A percentile compares a stretch with the other conserved stretches of the same genome.
Conservation (phyloP, 2,329 filamentous ascomycete genomes). For the Davidsoniella australis region DNA sequence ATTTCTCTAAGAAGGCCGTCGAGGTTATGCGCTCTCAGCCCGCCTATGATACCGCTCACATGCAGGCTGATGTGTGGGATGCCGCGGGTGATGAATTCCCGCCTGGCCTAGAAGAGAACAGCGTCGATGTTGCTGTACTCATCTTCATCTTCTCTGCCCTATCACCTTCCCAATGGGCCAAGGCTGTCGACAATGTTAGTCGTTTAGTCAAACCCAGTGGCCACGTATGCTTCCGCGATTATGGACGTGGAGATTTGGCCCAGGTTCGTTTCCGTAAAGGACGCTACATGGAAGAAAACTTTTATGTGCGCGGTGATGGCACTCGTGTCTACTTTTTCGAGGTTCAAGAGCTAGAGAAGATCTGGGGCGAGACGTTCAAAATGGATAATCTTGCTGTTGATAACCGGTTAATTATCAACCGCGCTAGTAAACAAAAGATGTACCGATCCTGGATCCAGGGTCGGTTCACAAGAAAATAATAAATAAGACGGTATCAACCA, state of each 20-base stretch:
- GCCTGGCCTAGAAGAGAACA: constrained; percentile 57
- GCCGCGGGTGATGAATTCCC: constrained; percentile 57
- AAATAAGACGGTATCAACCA: not conserved
- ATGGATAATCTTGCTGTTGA: constrained; percentile 69
- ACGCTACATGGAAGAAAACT: constrained; percentile 86
- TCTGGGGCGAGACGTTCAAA: constrained; percentile 46
- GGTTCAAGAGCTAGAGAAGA: constrained; percentile 57
- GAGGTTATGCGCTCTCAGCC: constrained; percentile 75
- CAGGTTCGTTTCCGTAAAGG: constrained; percentile 96
- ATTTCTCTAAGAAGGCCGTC: constrained; percentile 90
- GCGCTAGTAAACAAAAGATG: constrained; percentile 86
- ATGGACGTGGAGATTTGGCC: constrained; percentile 84
- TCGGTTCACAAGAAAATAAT: constrained; percentile 51
- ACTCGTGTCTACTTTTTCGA: constrained; percentile 98
- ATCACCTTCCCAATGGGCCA: constrained; percentile 66
- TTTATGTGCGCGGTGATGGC: constrained; percentile 89
- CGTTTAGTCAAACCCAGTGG: constrained; percentile 78
- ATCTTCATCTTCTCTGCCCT: constrained; percentile 96
- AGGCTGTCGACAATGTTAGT: constrained; percentile 66
- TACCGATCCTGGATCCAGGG: constrained; percentile 94
- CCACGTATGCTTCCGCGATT: constrained; percentile 89
- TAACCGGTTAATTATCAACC: constrained; percentile 78
- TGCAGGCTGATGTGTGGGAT: constrained; percentile 93
- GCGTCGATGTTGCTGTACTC: constrained; percentile 80
- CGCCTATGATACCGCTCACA: constrained; percentile 46